Evolutionary conservation across 2,329 filamentous ascomycete species (phyloP).

Genomic region (Arthrobotrys musiformis): DNA sequence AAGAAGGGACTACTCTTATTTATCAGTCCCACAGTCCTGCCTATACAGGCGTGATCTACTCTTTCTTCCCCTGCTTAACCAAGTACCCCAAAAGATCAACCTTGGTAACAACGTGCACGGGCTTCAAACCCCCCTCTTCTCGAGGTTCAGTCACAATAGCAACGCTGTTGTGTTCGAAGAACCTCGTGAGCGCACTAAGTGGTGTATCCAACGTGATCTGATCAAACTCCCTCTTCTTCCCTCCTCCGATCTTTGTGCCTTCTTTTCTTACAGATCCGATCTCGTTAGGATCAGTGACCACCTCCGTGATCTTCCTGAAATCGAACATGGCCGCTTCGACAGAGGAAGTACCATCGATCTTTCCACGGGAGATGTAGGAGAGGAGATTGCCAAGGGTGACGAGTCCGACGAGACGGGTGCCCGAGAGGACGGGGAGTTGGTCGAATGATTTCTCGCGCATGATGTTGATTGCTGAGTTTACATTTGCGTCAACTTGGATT

Average conservation of each 20-base stretch:
- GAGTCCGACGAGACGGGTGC: conserved; percentile 82
- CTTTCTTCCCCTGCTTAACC: conserved; percentile 71
- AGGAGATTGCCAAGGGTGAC: conserved; percentile 95
- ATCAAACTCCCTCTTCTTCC: conserved; percentile 78
- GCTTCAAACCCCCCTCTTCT: conserved; percentile 73
- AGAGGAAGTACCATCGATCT: conserved; percentile 76
- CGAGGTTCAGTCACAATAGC: conserved; percentile 88
- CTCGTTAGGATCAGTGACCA: conserved; percentile 85
- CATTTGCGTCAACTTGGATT: conserved; percentile 75
- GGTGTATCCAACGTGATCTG: conserved; percentile 94
- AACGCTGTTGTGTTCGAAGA: conserved; percentile 98
- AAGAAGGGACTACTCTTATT: background rate
- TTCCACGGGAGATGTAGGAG: conserved; percentile 85
- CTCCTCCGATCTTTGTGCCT: conserved; percentile 52
- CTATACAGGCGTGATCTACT: background rate
- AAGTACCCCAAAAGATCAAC: conserved; percentile 94
- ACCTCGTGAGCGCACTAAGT: conserved; percentile 82
- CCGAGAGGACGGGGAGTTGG: conserved; percentile 87
- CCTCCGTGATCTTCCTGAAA: conserved; percentile 85
- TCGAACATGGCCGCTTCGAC: conserved; percentile 97
- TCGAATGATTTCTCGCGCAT: conserved; percentile 99
- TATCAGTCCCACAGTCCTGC: no score
- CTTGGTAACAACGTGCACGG: conserved; percentile 92
- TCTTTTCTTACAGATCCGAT: conserved; percentile 64
- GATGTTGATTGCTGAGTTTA: conserved; percentile 90